Conservation (phyloP, 208 protist genomes). For the Leishmania martiniquensis region DNA sequence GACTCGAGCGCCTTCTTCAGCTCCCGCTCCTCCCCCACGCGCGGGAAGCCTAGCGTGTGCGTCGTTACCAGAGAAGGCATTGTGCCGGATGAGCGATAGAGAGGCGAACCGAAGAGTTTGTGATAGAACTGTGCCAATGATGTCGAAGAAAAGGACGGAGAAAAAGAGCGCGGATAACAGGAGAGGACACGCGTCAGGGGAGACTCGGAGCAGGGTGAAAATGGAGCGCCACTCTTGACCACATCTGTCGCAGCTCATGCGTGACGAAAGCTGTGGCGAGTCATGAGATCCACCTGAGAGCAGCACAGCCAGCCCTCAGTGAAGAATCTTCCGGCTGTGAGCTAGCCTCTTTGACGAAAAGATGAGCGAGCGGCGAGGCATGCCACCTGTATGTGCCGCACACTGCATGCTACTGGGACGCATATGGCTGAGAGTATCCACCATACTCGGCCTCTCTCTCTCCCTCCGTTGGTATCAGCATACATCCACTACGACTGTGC, state of each 20-base stretch:
- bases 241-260: background rate
- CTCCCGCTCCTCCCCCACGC: conserved; percentile 67
- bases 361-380: background rate
- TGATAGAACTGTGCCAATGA: background rate
- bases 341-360: background rate
- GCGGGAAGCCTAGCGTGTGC: conserved; percentile 83
- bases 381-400: background rate
- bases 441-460: too few relatives aligned
- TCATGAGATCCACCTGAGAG: background rate
- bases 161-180: background rate
- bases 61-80: conserved; percentile 24
- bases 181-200: too few relatives aligned
- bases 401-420: background rate
- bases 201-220: too few relatives aligned
- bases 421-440: background rate
- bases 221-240: too few relatives aligned
- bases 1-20: conserved; percentile 59
- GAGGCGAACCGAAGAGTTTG: background rate
- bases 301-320: background rate
- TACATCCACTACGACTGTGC: background rate
- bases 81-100: background rate
- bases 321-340: too few relatives aligned
- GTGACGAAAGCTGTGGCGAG: background rate
- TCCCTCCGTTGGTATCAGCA: background rate
- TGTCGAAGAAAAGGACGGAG: background rate